Base-by-base conservation (phyloP, 23 red algal species). In the Gracilaria domingensis region DNA sequence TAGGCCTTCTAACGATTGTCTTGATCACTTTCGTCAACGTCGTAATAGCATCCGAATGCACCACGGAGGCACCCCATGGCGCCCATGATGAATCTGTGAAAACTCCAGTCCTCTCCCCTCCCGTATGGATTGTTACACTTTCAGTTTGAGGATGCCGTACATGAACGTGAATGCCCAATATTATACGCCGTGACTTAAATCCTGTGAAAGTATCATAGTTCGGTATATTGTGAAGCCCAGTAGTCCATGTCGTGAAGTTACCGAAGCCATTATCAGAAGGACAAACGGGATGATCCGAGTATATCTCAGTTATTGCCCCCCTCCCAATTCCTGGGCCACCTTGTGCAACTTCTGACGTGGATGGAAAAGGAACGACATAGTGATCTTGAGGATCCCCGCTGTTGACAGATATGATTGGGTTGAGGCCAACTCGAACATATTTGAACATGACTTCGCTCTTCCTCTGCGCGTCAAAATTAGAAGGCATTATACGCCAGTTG, bases 21-120 rank as follows among this genome's bases (percentile, higher is more conserved):
- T 88, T 83, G 37, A 88, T 79, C 24, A 93, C 83, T 29, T 79
- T 86, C 33, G 54, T 86, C 29, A 96, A 65, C 4, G 94, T 96
- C 17, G 94, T 81, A 14, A 96, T 75, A 32, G 87, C 94, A 64
- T 96, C 94, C 14, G 94, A 96, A 64, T 87, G 77, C 17, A 94
- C 51, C 74, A 94, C 81, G 39, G 91, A 94, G 32, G 82, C 42
- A 29, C 82, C 75, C 71, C 42, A 64, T 58, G 70, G 75, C 2
- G 48, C 53, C 50, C 54, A 90, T 13, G 50, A 65, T 26, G 65
- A 57, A 33, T 74, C 55, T 44, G 79, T 54, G 59, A 60, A 94
- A 75, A 81, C 56, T 32, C 81, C 79, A 44, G 90, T 69, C 20
- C 35, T 49, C 58, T 71, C 67, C 24, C 86, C 53, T 23, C 36